Conservation (phyloP, 2,329 filamentous ascomycete species). For the Penicillium sp. region DNA sequence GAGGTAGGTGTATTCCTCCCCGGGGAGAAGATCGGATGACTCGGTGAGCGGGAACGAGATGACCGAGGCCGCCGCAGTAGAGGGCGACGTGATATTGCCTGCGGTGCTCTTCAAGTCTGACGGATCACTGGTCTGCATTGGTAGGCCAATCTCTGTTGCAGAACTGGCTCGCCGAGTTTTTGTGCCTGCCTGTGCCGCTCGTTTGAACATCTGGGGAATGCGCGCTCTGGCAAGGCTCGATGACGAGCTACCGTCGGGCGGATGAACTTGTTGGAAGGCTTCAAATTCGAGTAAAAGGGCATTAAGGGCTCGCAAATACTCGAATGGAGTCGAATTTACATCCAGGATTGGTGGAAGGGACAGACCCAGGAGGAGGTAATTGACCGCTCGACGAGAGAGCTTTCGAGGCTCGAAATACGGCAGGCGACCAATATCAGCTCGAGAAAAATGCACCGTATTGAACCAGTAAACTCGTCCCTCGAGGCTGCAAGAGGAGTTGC, state of each 20-base stretch:
- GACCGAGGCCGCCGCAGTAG: slow-evolving; percentile 36
- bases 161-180: slow-evolving; percentile 57
- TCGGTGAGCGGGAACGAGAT: slow-evolving; percentile 46
- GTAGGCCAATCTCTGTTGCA: slow-evolving; percentile 56
- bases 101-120: slow-evolving; percentile 47
- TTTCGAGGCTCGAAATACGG: slow-evolving; percentile 81
- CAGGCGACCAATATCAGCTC: slow-evolving; percentile 71
- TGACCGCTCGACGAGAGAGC: slow-evolving; percentile 82
- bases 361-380: slow-evolving; percentile 86
- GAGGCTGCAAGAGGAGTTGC: slow-evolving; percentile 55
- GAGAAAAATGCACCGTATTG: slow-evolving; percentile 90
- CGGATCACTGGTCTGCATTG: slow-evolving; percentile 48
- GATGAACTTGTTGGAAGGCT: slow-evolving; percentile 81
- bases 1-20: slow-evolving; percentile 82
- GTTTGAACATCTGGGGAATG: slow-evolving; percentile 78
- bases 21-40: slow-evolving; percentile 62
- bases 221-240: slow-evolving; percentile 70
- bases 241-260: slow-evolving; percentile 65
- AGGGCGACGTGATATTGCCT: slow-evolving; percentile 38
- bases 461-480: slow-evolving; percentile 97
- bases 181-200: slow-evolving; percentile 53
- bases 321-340: slow-evolving; percentile 69
- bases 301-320: slow-evolving; percentile 84
- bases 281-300: slow-evolving; percentile 87
- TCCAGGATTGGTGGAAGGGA: slow-evolving; percentile 88